Evolutionary conservation across 345 rosid species (phyloP), one percentile per base, ranked within the genome.

Genomic region (Populus tremula): DNA sequence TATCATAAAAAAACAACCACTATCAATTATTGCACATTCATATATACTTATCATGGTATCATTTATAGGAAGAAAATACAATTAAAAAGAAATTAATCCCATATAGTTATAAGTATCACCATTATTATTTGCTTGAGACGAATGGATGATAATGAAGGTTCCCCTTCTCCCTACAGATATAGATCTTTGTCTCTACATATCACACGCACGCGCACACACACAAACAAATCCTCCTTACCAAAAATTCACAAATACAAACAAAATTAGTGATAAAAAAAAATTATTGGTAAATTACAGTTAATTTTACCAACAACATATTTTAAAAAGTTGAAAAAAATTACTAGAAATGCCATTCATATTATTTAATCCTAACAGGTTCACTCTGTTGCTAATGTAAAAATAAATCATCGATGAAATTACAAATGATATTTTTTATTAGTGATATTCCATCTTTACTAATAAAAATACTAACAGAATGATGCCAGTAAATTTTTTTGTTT

Each of bases 71-170:
- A 49, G 21, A 14, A 49, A 49, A 49, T 17, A 49, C 67, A 67
- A 41, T 67, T 72, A 76, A 80, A 80, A 76, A 76, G 83, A 76
- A 65, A 49, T 23, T 8, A 23, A 29, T 50, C 68, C 31, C 2
- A 11, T 25, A 1, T 14, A 18, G 27, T 27, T 29, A 31, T 31
- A 16, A n/a, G 23, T 10, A 73, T 13, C 2, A 29, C 27, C 25
- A 59, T 54, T 36, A 13, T 21, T 36, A 64, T 71, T 71, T 35
- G 47, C 21, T 38, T n/a, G 53, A 65, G 63, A 65, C n/a, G 27
- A 61, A 41, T 36, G 31, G 59, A 61, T 2, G 77, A 72, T 16
- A 73, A 72, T 45, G 67, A 73, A 69, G 76, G 72, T 53, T 75
- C 71, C 67, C 59, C 77, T 21, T 13, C 76, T 31, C 65, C 25